Percentiles rank a stretch among this genome's conserved stretches.
phyloP scores from a whole-genome alignment of 306 rosid species.

The Ormosia semicastrata region DNA sequence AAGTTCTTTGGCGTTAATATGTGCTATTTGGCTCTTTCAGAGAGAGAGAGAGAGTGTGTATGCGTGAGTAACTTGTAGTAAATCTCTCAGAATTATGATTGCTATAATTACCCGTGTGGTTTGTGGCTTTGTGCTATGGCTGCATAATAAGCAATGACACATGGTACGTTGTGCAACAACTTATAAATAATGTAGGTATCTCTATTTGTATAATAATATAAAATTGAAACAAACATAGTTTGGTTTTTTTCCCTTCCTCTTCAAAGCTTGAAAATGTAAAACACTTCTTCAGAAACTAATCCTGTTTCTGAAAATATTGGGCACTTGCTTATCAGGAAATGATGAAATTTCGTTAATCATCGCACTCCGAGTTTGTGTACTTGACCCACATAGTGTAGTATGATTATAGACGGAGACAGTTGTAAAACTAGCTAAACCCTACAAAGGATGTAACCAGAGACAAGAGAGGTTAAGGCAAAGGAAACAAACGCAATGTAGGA shows the following conservation, averaged over 20 bases:
- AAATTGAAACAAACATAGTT: not conserved
- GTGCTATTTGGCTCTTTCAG: too few species aligned
- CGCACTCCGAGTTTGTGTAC: not conserved
- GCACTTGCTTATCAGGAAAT: not conserved
- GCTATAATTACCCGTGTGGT: not conserved
- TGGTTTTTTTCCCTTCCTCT: not conserved
- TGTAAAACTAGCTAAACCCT: conserved; percentile 39
- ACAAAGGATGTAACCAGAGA: conserved; percentile 67
- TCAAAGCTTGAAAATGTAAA: not conserved
- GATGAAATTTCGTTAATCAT: not conserved
- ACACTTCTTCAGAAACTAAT: not conserved
- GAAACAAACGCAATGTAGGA: conserved; percentile 70
- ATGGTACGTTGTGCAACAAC: not conserved
- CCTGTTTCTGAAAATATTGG: not conserved
- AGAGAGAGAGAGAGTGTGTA: too few species aligned
- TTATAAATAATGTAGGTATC: too few species aligned
- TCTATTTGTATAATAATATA: not conserved
- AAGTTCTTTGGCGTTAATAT: too few species aligned
- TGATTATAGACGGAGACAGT: not conserved
- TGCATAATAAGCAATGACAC: not conserved
- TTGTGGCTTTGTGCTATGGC: not conserved
- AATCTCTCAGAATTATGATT: not conserved
- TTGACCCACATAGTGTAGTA: not conserved
- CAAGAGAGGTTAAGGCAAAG: conserved; percentile 60
- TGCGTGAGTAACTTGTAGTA: too few species aligned